A percentile compares a stretch with the other conserved stretches of the same genome.
Evolutionary conservation across 1,284 basidiomycete species (phyloP).

Genomic region (Ceratobasidium sp.): DNA sequence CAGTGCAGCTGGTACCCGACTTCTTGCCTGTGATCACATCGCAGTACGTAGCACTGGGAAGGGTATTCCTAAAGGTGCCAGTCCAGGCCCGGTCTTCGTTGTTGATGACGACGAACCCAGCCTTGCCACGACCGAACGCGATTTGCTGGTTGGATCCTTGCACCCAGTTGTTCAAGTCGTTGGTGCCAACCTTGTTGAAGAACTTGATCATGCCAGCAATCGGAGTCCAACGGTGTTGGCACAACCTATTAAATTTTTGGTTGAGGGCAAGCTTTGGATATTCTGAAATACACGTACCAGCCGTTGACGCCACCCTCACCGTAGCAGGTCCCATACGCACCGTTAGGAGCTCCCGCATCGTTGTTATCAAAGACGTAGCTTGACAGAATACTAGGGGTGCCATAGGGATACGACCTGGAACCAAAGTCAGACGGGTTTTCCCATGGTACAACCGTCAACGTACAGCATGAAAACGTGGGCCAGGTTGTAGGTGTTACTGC

Average conservation of each 20-base stretch:
- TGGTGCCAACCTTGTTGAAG: slow-evolving; percentile 58
- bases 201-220: slow-evolving; percentile 69
- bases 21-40: slow-evolving; percentile 62
- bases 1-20: slow-evolving; percentile 56
- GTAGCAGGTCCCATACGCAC: slow-evolving; percentile 61
- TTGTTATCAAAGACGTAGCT: slow-evolving; percentile 60
- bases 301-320: slow-evolving; percentile 60
- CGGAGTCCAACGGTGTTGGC: slow-evolving; percentile 64
- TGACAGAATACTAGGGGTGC: slow-evolving; percentile 68
- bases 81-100: slow-evolving; percentile 63
- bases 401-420: slow-evolving; percentile 63
- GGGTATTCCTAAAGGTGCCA: slow-evolving; percentile 60
- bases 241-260: slow-evolving; percentile 36
- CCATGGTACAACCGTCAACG: slow-evolving; percentile 26
- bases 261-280: background rate
- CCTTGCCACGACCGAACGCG: slow-evolving; percentile 65
- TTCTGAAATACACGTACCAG: slow-evolving; percentile 49
- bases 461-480: slow-evolving; percentile 67
- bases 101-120: slow-evolving; percentile 70
- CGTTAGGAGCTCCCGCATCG: slow-evolving; percentile 61
- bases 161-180: slow-evolving; percentile 61
- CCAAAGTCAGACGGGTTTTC: background rate
- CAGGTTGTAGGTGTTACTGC: slow-evolving; percentile 65
- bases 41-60: slow-evolving; percentile 66
- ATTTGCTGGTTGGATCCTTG: slow-evolving; percentile 63